phyloP scores from a whole-genome alignment of 2,329 filamentous ascomycete genomes.

The Leptographium flavum region DNA sequence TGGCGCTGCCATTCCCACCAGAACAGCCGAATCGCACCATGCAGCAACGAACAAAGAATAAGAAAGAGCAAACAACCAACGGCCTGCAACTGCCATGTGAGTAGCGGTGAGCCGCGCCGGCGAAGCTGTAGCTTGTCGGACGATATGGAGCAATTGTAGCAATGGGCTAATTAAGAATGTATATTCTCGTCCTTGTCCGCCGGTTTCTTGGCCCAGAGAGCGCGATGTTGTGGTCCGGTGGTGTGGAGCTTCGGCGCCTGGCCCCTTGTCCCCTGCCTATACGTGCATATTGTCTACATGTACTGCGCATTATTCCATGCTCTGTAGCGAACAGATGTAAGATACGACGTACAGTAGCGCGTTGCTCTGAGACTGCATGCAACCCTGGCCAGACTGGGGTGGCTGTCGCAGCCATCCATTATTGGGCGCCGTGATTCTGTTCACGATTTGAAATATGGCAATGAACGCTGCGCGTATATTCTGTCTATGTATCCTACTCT shows the following conservation, averaged over 20 bases:
- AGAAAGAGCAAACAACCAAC: too few relatives aligned
- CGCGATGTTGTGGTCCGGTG: too few relatives aligned
- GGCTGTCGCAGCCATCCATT: background rate
- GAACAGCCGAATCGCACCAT: too few relatives aligned
- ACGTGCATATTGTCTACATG: background rate
- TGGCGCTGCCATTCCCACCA: background rate
- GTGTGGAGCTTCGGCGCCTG: too few relatives aligned
- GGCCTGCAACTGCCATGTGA: background rate
- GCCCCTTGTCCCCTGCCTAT: background rate
- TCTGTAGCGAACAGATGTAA: background rate
- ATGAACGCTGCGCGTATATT: too few relatives aligned
- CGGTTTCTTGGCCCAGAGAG: too few relatives aligned
- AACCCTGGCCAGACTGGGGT: background rate
- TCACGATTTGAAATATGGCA: too few relatives aligned
- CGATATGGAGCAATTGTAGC: background rate
- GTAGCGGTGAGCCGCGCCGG: background rate
- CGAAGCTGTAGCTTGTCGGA: background rate
- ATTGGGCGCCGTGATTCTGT: too few relatives aligned
- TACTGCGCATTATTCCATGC: background rate
- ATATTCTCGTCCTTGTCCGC: too few relatives aligned
- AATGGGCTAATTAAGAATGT: background rate
- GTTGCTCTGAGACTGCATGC: constrained; percentile 7
- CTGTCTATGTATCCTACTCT: too few relatives aligned
- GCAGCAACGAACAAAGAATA: too few relatives aligned
- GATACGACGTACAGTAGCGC: constrained; percentile 5